A percentile compares a stretch with the other conserved stretches of the same genome.
Evolutionary conservation across 495 filamentous ascomycete genomes (phyloP).

Genomic region (Pseudoneurospora amorphoporcata): DNA sequence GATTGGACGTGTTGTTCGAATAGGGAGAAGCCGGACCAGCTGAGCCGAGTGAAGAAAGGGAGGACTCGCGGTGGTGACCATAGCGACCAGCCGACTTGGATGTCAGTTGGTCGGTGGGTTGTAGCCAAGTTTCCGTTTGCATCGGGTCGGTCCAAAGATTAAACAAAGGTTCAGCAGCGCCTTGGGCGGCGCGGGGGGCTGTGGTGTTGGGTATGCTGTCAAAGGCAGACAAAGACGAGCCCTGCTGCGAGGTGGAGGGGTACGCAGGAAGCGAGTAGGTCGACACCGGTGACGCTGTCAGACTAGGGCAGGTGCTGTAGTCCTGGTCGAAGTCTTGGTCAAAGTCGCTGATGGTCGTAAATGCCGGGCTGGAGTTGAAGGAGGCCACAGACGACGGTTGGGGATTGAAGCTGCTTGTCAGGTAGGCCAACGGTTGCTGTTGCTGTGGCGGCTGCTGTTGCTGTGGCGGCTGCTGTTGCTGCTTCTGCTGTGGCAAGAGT

Average conservation of each 20-base stretch:
- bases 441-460: not conserved
- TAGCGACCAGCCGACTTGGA: slow-evolving; percentile 28
- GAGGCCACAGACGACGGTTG: not conserved
- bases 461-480: not conserved
- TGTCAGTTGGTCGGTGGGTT: slow-evolving; percentile 27
- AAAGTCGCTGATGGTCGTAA: slow-evolving; percentile 4
- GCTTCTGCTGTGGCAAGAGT: not conserved
- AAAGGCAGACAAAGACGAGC: slow-evolving; percentile 30
- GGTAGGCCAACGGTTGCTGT: not conserved
- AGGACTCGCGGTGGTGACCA: slow-evolving; percentile 45
- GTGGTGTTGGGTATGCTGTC: slow-evolving; percentile 27
- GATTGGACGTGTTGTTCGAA: slow-evolving; percentile 39
- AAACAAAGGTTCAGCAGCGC: slow-evolving; percentile 4
- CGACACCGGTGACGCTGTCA: slow-evolving; percentile 23
- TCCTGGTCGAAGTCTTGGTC: slow-evolving; percentile 17
- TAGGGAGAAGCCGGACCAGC: slow-evolving; percentile 45
- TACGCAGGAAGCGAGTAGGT: slow-evolving; percentile 23
- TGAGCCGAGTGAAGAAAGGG: slow-evolving; percentile 45
- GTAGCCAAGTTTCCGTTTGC: slow-evolving; percentile 35
- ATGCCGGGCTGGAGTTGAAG: not conserved
- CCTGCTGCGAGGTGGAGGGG: slow-evolving; percentile 11
- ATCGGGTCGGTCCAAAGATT: slow-evolving; percentile 22
- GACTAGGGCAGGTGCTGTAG: slow-evolving; percentile 10
- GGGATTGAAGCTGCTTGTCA: not conserved
- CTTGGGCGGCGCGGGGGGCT: slow-evolving; percentile 15